Conservation (phyloP, 129 eudicot genomes). For the Chrysanthemum lavandulifolium region DNA sequence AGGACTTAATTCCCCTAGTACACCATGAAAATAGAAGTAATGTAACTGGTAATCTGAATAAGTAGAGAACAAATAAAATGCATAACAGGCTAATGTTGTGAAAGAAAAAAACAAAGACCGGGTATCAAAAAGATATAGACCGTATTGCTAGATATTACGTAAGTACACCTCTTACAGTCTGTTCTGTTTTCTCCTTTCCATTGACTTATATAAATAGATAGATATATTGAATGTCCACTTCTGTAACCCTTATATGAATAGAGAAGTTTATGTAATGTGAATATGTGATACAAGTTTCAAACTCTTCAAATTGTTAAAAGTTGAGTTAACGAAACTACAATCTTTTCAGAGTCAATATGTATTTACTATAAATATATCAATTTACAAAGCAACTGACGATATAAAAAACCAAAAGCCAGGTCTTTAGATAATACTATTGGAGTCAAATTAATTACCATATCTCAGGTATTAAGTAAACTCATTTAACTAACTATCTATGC, state of each 20-base stretch:
- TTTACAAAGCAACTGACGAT: not conserved
- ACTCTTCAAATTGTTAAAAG: no score
- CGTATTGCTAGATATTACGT: not conserved
- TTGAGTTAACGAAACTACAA: not conserved
- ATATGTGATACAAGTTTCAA: no score
- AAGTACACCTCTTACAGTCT: no score
- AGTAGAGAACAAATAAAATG: not conserved
- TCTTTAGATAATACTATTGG: no score
- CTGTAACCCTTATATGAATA: not conserved
- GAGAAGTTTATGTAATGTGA: no score
- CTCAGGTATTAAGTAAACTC: no score
- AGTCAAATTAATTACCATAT: no score
- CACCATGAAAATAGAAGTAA: conserved; percentile 1
- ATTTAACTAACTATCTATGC: no score
- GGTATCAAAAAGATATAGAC: not conserved
- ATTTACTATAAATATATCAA: not conserved
- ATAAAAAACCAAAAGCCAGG: conserved; percentile 1
- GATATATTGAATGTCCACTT: not conserved
- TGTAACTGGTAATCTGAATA: conserved; percentile 1
- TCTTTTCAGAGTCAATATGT: conserved; percentile 16
- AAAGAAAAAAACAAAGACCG: not conserved
- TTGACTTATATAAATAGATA: not conserved
- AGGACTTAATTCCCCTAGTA: not conserved
- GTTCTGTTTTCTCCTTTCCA: no score
- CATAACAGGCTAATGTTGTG: not conserved